Conservation (phyloP, 2,329 filamentous ascomycete genomes). For the Claviceps sp. region DNA sequence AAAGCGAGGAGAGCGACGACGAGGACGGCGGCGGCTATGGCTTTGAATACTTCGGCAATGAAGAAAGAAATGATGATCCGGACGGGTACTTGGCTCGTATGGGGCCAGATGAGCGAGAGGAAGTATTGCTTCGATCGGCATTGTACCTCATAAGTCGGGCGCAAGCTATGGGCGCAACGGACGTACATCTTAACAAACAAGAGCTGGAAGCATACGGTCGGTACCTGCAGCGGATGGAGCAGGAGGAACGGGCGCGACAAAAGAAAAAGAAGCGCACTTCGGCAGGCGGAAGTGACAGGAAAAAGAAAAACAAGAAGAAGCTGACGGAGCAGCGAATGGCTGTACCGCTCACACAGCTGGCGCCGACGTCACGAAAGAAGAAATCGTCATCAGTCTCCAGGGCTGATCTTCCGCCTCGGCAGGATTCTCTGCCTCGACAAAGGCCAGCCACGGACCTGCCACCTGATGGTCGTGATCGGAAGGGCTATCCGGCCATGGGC, state of each 20-base stretch:
- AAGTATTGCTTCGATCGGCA: slow-evolving; percentile 63
- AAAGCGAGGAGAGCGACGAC: slow-evolving; percentile 12
- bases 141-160: slow-evolving; percentile 69
- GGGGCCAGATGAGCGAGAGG: slow-evolving; percentile 53
- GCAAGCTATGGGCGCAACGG: slow-evolving; percentile 58
- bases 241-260: slow-evolving; percentile 48
- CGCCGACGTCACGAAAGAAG: slow-evolving; percentile 26
- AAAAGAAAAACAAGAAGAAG: slow-evolving; percentile 28
- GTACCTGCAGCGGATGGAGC: slow-evolving; percentile 44
- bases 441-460: slow-evolving; percentile 24
- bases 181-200: slow-evolving; percentile 66
- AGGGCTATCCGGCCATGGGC: slow-evolving; percentile 33
- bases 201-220: slow-evolving; percentile 73
- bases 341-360: slow-evolving; percentile 40
- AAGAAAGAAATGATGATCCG: slow-evolving; percentile 19
- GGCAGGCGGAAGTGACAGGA: slow-evolving; percentile 20
- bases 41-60: slow-evolving; percentile 17
- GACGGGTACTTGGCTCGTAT: slow-evolving; percentile 36
- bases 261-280: slow-evolving; percentile 44
- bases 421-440: slow-evolving; percentile 25
- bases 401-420: slow-evolving; percentile 11
- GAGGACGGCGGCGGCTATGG: slow-evolving; percentile 15
- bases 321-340: slow-evolving; percentile 38
- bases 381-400: slow-evolving; percentile 12
- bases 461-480: slow-evolving; percentile 19